Percentiles rank a stretch among this genome's conserved stretches.
These are phyloP conservation scores for Dissoconium aciculare DNA, from an alignment of 2,329 filamentous ascomycete species.

Conservation along the genomic window DNA sequence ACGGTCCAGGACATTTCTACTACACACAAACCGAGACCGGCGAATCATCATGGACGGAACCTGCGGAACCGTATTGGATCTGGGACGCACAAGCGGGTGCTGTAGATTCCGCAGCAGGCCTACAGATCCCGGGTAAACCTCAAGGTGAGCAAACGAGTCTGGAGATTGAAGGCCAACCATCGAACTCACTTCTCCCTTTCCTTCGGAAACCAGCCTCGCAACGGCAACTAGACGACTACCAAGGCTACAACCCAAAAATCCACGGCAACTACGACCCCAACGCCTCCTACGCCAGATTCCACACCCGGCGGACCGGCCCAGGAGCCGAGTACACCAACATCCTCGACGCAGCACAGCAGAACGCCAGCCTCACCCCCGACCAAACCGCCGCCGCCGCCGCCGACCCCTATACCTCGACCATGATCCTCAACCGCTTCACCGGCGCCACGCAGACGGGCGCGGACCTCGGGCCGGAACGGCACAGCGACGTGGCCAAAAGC, in stretches of 20 bases:
- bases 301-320: slow-evolving; percentile 15
- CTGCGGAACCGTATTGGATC: slow-evolving; percentile 20
- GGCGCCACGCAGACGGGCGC: slow-evolving; percentile 59
- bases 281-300: slow-evolving; percentile 64
- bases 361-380: slow-evolving; percentile 16
- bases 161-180: too few relatives aligned
- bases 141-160: not conserved
- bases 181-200: too few relatives aligned
- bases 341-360: slow-evolving; percentile 17
- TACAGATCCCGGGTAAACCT: slow-evolving; percentile 13
- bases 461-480: slow-evolving; percentile 54
- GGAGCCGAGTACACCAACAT: slow-evolving; percentile 18
- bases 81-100: slow-evolving; percentile 13
- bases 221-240: not conserved
- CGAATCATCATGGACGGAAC: slow-evolving; percentile 17
- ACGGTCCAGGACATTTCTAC: slow-evolving; percentile 13
- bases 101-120: slow-evolving; percentile 12
- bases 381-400: slow-evolving; percentile 15
- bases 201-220: slow-evolving; percentile 1
- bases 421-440: slow-evolving; percentile 81
- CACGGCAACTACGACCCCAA: slow-evolving; percentile 94
- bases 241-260: slow-evolving; percentile 85
- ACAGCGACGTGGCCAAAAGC: slow-evolving; percentile 78
- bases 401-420: slow-evolving; percentile 47
- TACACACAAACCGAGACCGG: slow-evolving; percentile 17